phyloP scores from a whole-genome alignment of 768 basidiomycete species.

The Cystofilobasidium macerans region DNA sequence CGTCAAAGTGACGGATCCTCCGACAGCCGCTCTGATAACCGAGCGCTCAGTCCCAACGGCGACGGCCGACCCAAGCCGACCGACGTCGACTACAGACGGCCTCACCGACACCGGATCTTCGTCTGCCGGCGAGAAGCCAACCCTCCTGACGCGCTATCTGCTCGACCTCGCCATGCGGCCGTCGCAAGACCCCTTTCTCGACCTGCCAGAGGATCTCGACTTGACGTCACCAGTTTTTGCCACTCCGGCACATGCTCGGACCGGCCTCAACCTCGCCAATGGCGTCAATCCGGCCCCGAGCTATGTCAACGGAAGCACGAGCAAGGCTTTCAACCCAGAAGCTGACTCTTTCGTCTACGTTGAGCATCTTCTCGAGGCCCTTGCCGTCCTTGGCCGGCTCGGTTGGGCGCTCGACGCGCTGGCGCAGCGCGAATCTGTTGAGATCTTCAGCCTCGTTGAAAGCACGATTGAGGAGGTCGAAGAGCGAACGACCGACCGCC shows the following conservation, averaged over 20 bases:
- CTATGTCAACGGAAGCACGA: neutral
- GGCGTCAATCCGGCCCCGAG: neutral
- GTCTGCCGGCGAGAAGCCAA: slow-evolving; percentile 13
- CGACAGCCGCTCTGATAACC: neutral
- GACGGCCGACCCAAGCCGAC: neutral
- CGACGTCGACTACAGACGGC: neutral
- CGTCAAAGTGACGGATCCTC: neutral
- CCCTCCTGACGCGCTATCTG: slow-evolving; percentile 38
- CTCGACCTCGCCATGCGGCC: slow-evolving; percentile 36
- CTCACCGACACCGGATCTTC: neutral
- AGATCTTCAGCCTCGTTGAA: slow-evolving; percentile 77
- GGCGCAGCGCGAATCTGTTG: slow-evolving; percentile 66
- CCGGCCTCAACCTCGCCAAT: neutral
- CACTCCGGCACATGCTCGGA: neutral
- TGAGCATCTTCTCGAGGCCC: slow-evolving; percentile 82
- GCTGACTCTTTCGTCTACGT: slow-evolving; percentile 86
- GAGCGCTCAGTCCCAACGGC: neutral
- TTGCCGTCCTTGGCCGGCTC: slow-evolving; percentile 79
- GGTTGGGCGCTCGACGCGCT: slow-evolving; percentile 72
- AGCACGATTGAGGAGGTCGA: slow-evolving; percentile 79
- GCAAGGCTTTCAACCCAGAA: slow-evolving; percentile 56
- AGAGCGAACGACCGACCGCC: slow-evolving; percentile 47
- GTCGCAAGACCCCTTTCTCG: slow-evolving; percentile 36
- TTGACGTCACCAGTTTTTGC: slow-evolving; percentile 12
- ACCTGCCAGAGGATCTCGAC: slow-evolving; percentile 33